Evolutionary conservation across 805 yeast species (phyloP), one percentile per base, ranked within the genome.

Genomic region (Kodamaea neixiangensis): DNA sequence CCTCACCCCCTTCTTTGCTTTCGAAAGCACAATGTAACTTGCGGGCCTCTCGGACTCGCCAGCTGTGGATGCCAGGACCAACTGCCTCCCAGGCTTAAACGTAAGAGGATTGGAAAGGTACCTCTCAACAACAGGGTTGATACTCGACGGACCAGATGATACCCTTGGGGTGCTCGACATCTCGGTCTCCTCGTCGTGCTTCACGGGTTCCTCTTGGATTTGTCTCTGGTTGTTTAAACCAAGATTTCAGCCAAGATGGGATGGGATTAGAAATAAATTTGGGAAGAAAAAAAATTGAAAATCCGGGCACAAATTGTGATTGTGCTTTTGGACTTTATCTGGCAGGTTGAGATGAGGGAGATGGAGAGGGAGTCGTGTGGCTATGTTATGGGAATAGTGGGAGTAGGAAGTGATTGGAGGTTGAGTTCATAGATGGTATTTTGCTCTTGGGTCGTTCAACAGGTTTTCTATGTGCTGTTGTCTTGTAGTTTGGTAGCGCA

Each of bases 61-160:
- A 11, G 72, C 72, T 61, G 81, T 87, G 5, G 83, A 15, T 15
- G 21, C 15, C 41, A 37, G 80, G 15, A 48, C 35, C 42, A 49
- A 44, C 48, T 69, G 69, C 55, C 76, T 80, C 13, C 89, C 91
- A 3, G 82, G 73, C 48, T 78, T 82, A 66, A 89, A 89, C 22
- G 73, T 74, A 47, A 86, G 64, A 7, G 90, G 91, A 50, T 80
- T 79, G 22, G 83, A 68, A 38, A 85, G 71, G 49, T 85, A 75
- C 58, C 87, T 73, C 58, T 83, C 88, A 52, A 84, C 80, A 42
- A 83, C 64, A n/a, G 89, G 88, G 46, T 80, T 74, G 33, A 61
- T 53, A 19, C 57, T 31, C 40, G 39, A 33, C 45, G 45, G 45
- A 42, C 20, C 22, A 11, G 40, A 17, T 2, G 50, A 29, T 15